A percentile compares a stretch with the other conserved stretches of the same genome.
phyloP scores from a whole-genome alignment of 352 stramenopile genomes.

The Thalassiosira oceanica region DNA sequence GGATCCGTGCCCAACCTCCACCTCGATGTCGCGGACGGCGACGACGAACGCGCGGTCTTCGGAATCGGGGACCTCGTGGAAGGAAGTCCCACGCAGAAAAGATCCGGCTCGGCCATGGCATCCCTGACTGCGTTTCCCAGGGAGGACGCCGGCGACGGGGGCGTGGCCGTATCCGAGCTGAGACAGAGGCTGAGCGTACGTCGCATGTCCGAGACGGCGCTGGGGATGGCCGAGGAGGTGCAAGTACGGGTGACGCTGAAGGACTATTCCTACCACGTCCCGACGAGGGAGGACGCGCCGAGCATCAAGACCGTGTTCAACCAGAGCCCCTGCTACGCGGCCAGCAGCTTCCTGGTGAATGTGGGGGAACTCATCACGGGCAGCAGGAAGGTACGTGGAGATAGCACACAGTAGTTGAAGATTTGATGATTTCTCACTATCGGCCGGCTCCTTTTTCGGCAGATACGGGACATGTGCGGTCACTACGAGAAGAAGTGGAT shows the following conservation, averaged over 20 bases:
- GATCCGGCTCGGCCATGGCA: neutral
- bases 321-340: slow-evolving; percentile 42
- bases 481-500: slow-evolving; percentile 48
- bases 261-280: slow-evolving; percentile 34
- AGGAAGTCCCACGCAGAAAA: neutral
- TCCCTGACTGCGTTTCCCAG: neutral
- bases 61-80: neutral
- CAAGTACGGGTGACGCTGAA: slow-evolving; percentile 33
- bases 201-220: neutral
- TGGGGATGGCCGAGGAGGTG: neutral
- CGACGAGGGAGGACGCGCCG: slow-evolving; percentile 31
- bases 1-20: neutral
- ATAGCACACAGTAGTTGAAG: neutral
- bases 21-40: neutral
- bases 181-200: neutral
- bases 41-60: neutral
- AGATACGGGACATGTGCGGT: slow-evolving; percentile 29
- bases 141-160: neutral
- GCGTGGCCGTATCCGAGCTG: neutral
- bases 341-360: slow-evolving; percentile 17
- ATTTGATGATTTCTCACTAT: neutral
- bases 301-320: slow-evolving; percentile 48
- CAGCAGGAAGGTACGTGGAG: slow-evolving; percentile 16
- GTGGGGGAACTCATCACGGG: slow-evolving; percentile 17
- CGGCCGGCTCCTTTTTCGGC: too few species aligned